Evolutionary conservation across 768 basidiomycete species (phyloP).

Genomic region (Suillus americanus): DNA sequence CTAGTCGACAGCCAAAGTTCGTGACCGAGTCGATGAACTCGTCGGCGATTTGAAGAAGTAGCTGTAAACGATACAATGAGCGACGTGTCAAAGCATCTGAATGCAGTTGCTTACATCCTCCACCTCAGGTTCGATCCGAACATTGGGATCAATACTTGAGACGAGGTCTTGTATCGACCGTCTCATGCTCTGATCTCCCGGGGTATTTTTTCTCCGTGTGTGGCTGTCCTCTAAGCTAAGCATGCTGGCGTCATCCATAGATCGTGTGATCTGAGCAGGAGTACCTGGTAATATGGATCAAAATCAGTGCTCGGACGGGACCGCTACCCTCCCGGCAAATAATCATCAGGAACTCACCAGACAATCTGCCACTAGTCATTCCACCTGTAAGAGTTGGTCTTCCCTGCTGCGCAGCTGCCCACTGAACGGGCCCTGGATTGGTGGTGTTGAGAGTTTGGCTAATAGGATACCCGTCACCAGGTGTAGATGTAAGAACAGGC

Average conservation of each 20-base stretch:
- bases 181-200: constrained; percentile 82
- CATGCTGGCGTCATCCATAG: constrained; percentile 58
- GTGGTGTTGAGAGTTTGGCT: constrained; percentile 56
- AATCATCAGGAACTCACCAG: constrained; percentile 42
- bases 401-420: constrained; percentile 52
- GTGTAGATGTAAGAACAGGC: constrained; percentile 35
- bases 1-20: constrained; percentile 88
- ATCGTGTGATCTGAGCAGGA: constrained; percentile 69
- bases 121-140: constrained; percentile 88
- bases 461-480: constrained; percentile 60
- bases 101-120: constrained; percentile 67
- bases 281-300: constrained; percentile 45
- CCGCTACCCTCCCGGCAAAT: neutral
- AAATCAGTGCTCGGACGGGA: neutral
- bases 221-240: constrained; percentile 65
- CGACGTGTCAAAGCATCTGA: constrained; percentile 7
- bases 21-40: constrained; percentile 97
- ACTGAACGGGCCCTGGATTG: constrained; percentile 69
- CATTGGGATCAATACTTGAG: constrained; percentile 84
- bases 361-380: constrained; percentile 61
- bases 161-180: constrained; percentile 90
- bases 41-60: constrained; percentile 88
- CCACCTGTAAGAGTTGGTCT: constrained; percentile 79
- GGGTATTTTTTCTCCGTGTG: constrained; percentile 67
- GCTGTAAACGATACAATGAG: constrained; percentile 40